Evolutionary conservation across 805 yeast species (phyloP).

Genomic region (Metschnikowia kunwiensis): DNA sequence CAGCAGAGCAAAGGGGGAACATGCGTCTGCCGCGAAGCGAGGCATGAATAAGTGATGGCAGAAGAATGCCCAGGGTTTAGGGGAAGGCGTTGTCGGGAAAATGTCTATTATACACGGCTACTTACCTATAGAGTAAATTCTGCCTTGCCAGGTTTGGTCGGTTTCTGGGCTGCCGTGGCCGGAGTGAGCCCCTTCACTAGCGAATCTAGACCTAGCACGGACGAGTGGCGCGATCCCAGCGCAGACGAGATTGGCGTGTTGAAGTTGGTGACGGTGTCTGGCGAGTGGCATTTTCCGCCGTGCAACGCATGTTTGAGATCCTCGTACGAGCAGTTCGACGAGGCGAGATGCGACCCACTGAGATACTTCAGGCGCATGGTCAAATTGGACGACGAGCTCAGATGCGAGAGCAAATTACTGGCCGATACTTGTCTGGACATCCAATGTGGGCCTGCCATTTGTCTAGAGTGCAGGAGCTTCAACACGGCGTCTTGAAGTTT

Average conservation of each 20-base stretch:
- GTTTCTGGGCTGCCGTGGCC: neutral
- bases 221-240: slow-evolving; percentile 14
- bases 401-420: neutral
- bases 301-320: slow-evolving; percentile 10
- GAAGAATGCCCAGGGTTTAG: neutral
- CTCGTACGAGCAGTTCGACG: slow-evolving; percentile 9
- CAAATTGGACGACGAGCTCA: slow-evolving; percentile 3
- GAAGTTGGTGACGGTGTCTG: slow-evolving; percentile 18
- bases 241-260: slow-evolving; percentile 19
- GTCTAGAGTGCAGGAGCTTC: slow-evolving; percentile 15
- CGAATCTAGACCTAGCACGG: slow-evolving; percentile 7
- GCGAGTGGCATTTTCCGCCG: slow-evolving; percentile 19
- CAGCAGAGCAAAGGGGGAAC: slow-evolving; percentile 2
- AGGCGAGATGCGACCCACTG: slow-evolving; percentile 2
- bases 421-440: slow-evolving; percentile 3
- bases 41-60: too few species aligned
- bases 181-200: slow-evolving; percentile 4
- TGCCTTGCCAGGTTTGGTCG: slow-evolving; percentile 5
- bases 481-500: slow-evolving; percentile 17
- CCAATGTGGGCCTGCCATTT: slow-evolving; percentile 1
- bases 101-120: neutral
- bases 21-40: neutral
- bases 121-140: slow-evolving; percentile 6
- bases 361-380: slow-evolving; percentile 1
- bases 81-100: neutral